A percentile compares a stretch with the other conserved stretches of the same genome.
phyloP scores from a whole-genome alignment of 1,139 yeast genomes.

The Trichomonascaceae sp. region DNA sequence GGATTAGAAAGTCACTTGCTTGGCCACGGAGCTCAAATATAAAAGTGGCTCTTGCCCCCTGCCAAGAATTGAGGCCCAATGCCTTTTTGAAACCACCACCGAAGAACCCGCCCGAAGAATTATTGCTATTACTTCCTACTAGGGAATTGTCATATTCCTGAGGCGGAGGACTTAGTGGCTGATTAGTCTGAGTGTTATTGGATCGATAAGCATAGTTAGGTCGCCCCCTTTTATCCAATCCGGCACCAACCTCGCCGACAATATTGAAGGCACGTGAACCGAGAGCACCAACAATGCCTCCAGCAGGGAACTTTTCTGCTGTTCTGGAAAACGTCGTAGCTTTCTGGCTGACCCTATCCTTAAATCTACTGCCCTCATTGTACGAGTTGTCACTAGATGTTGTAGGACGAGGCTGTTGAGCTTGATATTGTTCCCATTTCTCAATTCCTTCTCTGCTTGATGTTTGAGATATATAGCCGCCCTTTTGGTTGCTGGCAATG shows the following conservation, averaged over 20 bases:
- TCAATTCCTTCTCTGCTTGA: background rate
- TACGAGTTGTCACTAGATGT: background rate
- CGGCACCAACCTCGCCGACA: background rate
- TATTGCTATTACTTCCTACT: background rate
- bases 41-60: slow-evolving; percentile 16
- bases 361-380: background rate
- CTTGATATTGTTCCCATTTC: background rate
- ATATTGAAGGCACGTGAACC: background rate
- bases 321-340: background rate
- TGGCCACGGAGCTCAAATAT: slow-evolving; percentile 27
- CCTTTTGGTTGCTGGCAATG: background rate
- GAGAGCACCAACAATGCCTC: background rate
- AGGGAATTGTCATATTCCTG: background rate
- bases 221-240: background rate
- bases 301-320: background rate
- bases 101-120: background rate
- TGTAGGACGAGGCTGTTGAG: background rate
- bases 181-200: background rate
- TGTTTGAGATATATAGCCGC: background rate
- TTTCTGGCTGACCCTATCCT: background rate
- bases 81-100: slow-evolving; percentile 10
- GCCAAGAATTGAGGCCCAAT: slow-evolving; percentile 16
- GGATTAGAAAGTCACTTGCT: slow-evolving; percentile 20
- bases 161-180: background rate
- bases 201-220: background rate